phyloP scores from a whole-genome alignment of 768 basidiomycete species.

The Phylloporus rhodoxanthus region DNA sequence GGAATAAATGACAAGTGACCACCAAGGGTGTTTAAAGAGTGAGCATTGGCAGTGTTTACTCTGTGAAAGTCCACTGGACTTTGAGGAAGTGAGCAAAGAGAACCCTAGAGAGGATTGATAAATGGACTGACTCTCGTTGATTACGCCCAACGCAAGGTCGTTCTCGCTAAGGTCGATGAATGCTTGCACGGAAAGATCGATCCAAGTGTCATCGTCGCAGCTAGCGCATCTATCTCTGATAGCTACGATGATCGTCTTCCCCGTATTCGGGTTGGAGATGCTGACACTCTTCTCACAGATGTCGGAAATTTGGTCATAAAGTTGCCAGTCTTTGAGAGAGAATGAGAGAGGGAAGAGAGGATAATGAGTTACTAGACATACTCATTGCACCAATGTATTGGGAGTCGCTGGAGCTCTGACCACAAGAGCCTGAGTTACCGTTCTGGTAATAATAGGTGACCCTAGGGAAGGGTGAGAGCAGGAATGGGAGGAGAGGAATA shows the following conservation, averaged over 20 bases:
- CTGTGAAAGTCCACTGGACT: constrained; percentile 16
- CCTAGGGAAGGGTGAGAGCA: constrained; percentile 26
- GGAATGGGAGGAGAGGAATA: neutral
- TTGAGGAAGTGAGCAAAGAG: neutral
- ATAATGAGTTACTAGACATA: constrained; percentile 27
- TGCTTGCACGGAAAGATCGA: constrained; percentile 68
- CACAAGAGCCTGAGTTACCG: constrained; percentile 78
- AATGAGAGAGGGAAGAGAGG: neutral
- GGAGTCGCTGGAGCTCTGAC: constrained; percentile 48
- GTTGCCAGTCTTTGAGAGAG: neutral
- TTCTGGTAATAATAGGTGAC: constrained; percentile 68
- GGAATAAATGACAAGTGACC: neutral
- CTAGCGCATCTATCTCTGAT: constrained; percentile 82
- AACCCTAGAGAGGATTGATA: too few relatives aligned
- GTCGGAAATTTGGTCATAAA: too few relatives aligned
- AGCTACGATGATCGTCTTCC: constrained; percentile 49
- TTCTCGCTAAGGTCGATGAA: constrained; percentile 51
- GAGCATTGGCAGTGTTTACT: neutral
- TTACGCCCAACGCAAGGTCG: constrained; percentile 41
- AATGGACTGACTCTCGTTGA: constrained; percentile 45
- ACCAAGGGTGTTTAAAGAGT: neutral
- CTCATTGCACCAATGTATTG: constrained; percentile 61
- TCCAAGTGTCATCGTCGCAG: constrained; percentile 51
- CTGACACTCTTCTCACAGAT: constrained; percentile 60
- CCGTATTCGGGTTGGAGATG: constrained; percentile 56